Evolutionary conservation across 2,329 filamentous ascomycete species (phyloP).

Genomic region (Pseudopithomyces maydicus): DNA sequence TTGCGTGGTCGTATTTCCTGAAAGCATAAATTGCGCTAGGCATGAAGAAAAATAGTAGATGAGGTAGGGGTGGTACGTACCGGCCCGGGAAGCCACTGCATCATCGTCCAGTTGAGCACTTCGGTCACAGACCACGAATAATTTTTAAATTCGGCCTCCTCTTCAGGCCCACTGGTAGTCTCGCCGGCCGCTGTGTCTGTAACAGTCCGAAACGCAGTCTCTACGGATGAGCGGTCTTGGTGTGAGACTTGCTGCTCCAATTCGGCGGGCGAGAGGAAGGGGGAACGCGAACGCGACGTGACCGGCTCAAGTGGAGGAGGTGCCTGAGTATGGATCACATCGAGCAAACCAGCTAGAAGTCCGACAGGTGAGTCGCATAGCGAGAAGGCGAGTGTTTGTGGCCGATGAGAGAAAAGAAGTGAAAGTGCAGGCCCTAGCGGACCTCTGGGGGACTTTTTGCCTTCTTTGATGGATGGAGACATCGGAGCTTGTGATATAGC

Average conservation of each 20-base stretch:
- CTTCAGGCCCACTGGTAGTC: slow-evolving; percentile 15
- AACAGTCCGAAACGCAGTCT: slow-evolving; percentile 6
- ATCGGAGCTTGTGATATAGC: neutral
- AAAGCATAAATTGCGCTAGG: too few relatives aligned
- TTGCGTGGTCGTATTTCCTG: neutral
- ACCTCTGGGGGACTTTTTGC: neutral
- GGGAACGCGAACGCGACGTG: slow-evolving; percentile 28
- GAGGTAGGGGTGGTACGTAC: neutral
- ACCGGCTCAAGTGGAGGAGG: slow-evolving; percentile 15
- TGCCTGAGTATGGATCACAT: slow-evolving; percentile 34
- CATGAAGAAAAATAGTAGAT: neutral
- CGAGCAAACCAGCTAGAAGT: slow-evolving; percentile 39
- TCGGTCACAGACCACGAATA: slow-evolving; percentile 51
- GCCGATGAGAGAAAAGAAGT: slow-evolving; percentile 35
- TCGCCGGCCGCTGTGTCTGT: slow-evolving; percentile 4
- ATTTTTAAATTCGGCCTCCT: slow-evolving; percentile 14
- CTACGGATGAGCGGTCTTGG: slow-evolving; percentile 10
- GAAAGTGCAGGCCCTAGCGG: slow-evolving; percentile 18
- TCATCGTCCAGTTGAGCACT: slow-evolving; percentile 57
- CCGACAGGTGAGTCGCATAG: slow-evolving; percentile 47
- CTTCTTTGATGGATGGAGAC: neutral
- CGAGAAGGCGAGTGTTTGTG: slow-evolving; percentile 44
- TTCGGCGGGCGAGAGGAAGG: slow-evolving; percentile 38
- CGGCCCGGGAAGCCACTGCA: slow-evolving; percentile 70
- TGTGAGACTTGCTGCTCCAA: slow-evolving; percentile 30